These are phyloP conservation scores for Cyclospora cayetanensis DNA, from an alignment of 169 alveolate genomes.

Conservation along the genomic window DNA sequence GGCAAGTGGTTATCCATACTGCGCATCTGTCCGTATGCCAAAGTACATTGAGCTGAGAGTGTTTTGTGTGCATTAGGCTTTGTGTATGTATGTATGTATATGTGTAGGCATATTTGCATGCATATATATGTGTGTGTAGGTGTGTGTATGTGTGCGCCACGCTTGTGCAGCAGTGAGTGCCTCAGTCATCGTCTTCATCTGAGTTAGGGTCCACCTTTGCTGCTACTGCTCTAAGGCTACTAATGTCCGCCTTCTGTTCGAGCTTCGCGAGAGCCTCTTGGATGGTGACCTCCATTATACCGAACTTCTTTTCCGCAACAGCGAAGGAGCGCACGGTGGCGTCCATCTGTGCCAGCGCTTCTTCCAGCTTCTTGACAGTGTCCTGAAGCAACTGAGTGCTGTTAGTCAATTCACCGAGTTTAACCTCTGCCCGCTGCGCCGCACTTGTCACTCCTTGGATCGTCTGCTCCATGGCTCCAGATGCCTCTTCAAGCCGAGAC, in stretches of 20 bases:
- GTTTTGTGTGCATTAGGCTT: too few relatives aligned
- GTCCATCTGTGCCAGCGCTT: background rate
- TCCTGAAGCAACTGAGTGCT: background rate
- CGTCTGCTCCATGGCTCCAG: background rate
- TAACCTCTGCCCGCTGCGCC: background rate
- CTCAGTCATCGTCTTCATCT: background rate
- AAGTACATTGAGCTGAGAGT: too few relatives aligned
- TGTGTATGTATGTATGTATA: too few relatives aligned
- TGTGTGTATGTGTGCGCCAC: too few relatives aligned
- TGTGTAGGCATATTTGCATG: too few relatives aligned
- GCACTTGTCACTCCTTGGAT: background rate
- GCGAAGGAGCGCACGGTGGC: background rate
- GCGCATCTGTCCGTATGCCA: too few relatives aligned
- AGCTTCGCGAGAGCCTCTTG: conserved; percentile 27
- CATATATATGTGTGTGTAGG: too few relatives aligned
- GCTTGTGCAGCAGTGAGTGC: too few relatives aligned
- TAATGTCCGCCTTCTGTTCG: conserved; percentile 38
- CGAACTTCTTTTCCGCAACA: conserved; percentile 7
- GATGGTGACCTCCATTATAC: conserved; percentile 17
- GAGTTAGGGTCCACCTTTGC: background rate
- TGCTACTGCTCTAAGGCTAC: background rate
- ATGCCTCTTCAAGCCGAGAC: background rate
- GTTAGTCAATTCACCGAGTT: background rate
- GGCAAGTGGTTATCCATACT: too few relatives aligned
- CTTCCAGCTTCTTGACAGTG: background rate